Base-by-base conservation (phyloP, 805 yeast species). In the Lipomyces starkeyi region DNA sequence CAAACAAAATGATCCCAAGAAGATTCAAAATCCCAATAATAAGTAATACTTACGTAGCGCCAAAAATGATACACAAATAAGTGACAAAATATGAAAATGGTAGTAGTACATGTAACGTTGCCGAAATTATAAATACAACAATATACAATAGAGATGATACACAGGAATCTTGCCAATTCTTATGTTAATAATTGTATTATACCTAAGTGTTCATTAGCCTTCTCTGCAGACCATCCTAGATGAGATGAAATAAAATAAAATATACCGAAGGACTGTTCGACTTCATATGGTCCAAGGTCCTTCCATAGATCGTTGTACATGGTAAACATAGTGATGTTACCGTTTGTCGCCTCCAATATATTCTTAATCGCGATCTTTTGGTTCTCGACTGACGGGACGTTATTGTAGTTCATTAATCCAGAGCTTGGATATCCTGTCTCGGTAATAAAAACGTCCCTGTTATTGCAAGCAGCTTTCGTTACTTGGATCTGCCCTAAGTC, bases 361-460 rank as follows among this genome's bases (percentile, higher is more conserved):
- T 86, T 78, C 67, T 83, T 79, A 66, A 93, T 83, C 2, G 74
- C 74, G 76, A 91, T 81, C 62, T 81, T 70, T 84, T 93, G 97
- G 85, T 93, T 90, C 35, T 79, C 81, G 64, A 81, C 73, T 61
- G 97, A 89, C 66, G 98, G 95, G 66, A 91, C 88, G 75, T 97
- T 96, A 70, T 79, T 83, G 80, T 92, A 93, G 82, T 87, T 86
- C 76, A 88, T 81, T 72, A 86, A 82, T 83, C 99, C 98, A 76
- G 85, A 78, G 72, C 91, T 86, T 77, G 99, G 98, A 97, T 98
- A 94, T 73, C 99, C 99, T 67, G 97, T 84, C 85, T 94, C 98
- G 73, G 93, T 87, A 76, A 94, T 87, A 74, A 91, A 80, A 66
- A 92, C 93, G 54, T 63, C 66, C 77, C 83, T 82, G 66, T 81